phyloP scores from a whole-genome alignment of 2,329 filamentous ascomycete species.

The Alternaria incomplexa region DNA sequence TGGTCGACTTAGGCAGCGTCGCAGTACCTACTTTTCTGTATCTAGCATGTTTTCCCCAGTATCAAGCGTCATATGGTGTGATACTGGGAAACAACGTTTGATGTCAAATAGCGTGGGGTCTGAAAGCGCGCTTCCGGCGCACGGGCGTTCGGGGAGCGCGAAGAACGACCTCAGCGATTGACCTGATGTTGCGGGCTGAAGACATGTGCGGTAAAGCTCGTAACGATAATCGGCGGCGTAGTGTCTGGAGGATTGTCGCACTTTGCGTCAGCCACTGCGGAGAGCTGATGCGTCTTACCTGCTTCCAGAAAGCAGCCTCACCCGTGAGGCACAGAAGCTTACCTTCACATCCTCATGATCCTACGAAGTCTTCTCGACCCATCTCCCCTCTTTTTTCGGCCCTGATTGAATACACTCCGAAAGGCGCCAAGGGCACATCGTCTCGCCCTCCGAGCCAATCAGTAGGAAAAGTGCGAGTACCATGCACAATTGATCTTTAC shows the following conservation, averaged over 20 bases:
- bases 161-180: background rate
- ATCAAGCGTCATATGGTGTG: background rate
- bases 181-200: background rate
- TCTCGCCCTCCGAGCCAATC: background rate
- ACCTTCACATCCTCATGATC: background rate
- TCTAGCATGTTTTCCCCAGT: background rate
- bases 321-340: constrained; percentile 11
- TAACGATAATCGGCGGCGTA: background rate
- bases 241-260: background rate
- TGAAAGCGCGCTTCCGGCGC: constrained; percentile 1
- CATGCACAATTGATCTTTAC: background rate
- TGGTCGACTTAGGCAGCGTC: background rate
- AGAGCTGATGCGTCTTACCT: background rate
- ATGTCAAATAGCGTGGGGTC: background rate
- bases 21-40: background rate
- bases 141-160: background rate
- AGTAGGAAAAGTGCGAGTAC: background rate
- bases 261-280: background rate
- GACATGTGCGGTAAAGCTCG: background rate
- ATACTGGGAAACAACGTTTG: background rate
- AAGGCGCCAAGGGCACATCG: background rate
- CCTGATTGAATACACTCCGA: background rate
- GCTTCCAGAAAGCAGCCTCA: constrained; percentile 4
- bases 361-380: background rate
- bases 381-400: background rate